A percentile compares a stretch with the other conserved stretches of the same genome.
These are phyloP conservation scores for Penicillium sp. DNA, from an alignment of 2,329 filamentous ascomycete genomes.

Conservation along the genomic window DNA sequence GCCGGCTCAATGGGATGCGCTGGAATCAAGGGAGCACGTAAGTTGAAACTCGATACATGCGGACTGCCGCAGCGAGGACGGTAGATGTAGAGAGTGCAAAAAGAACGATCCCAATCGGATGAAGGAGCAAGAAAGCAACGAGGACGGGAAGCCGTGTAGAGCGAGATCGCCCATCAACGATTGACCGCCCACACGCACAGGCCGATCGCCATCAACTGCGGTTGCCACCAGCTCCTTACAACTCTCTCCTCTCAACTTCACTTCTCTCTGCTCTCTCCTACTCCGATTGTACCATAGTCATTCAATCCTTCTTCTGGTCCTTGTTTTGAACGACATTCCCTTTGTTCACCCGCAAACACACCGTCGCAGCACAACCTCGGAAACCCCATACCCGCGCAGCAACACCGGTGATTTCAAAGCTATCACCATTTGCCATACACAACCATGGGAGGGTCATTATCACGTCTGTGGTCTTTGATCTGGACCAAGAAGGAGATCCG, in stretches of 20 bases:
- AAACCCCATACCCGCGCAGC: conserved; percentile 5
- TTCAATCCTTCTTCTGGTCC: conserved; percentile 1
- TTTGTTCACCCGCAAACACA: background rate
- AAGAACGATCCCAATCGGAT: background rate
- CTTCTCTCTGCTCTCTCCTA: conserved; percentile 4
- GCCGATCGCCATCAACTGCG: conserved; percentile 19
- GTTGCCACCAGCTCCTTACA: conserved; percentile 19
- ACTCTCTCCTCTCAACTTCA: conserved; percentile 1
- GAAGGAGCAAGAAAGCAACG: background rate
- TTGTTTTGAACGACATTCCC: background rate
- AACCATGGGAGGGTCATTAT: conserved; percentile 54
- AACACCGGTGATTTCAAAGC: conserved; percentile 5
- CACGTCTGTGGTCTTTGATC: conserved; percentile 63
- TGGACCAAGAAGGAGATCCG: conserved; percentile 97
- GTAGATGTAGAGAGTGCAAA: background rate
- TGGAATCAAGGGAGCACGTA: conserved; percentile 18
- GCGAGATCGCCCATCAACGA: conserved; percentile 13
- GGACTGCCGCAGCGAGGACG: background rate
- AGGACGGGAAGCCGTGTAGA: conserved; percentile 9
- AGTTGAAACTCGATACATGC: background rate
- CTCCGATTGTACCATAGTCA: conserved; percentile 5
- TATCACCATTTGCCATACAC: conserved; percentile 16
- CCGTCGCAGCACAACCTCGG: conserved; percentile 2
- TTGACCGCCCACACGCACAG: conserved; percentile 27
- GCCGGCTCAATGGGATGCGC: conserved; percentile 8